Conservation (phyloP, 345 rosid species). For the Linum lewisii region DNA sequence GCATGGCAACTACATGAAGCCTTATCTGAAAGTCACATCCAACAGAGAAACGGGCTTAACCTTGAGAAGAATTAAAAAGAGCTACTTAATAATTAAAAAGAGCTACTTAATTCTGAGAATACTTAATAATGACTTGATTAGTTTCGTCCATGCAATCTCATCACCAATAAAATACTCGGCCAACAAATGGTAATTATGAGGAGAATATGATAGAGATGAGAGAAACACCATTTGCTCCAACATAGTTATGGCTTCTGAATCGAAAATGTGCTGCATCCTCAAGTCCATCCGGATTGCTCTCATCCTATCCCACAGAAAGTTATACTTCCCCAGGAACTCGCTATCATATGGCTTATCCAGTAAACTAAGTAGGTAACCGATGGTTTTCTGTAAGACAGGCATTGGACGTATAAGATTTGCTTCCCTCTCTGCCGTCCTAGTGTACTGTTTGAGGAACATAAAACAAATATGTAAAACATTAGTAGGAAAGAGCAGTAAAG, state of each 20-base stretch:
- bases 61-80: conserved; percentile 9
- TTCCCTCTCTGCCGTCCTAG: conserved; percentile 91
- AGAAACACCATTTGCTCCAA: conserved; percentile 87
- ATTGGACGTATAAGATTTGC: conserved; percentile 80
- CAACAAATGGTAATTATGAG: not conserved
- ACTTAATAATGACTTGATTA: not conserved
- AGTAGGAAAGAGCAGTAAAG: not conserved
- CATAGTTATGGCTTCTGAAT: conserved; percentile 66
- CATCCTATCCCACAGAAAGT: conserved; percentile 99
- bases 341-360: conserved; percentile 80
- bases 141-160: not conserved
- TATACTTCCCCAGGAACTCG: conserved; percentile 73
- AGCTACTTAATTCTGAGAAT: not conserved
- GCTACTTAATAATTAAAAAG: not conserved
- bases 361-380: conserved; percentile 69
- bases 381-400: conserved; percentile 73
- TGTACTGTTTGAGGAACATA: conserved; percentile 48
- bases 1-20: conserved; percentile 95
- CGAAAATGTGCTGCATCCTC: conserved; percentile 93
- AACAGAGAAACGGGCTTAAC: conserved; percentile 15
- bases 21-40: conserved; percentile 60
- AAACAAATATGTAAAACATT: conserved; percentile 18
- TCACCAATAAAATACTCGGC: not conserved
- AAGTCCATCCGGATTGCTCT: conserved; percentile 94
- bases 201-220: not conserved